Evolutionary conservation across 2,329 filamentous ascomycete genomes (phyloP).

Genomic region (Elsinoe perseae): DNA sequence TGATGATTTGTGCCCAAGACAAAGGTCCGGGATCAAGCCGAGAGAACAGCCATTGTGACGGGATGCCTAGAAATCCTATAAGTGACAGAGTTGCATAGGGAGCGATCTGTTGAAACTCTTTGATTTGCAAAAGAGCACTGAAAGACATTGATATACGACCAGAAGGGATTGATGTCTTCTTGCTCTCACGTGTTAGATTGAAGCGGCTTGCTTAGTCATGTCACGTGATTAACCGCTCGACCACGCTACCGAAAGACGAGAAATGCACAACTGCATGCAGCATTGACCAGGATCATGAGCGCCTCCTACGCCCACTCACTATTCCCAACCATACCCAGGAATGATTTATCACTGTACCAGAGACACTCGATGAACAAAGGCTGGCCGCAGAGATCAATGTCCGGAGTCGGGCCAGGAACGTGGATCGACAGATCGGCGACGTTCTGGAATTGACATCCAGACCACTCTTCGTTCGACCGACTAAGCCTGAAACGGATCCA

Average conservation of each 20-base stretch:
- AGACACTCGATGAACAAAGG: no score
- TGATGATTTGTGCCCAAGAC: conserved; percentile 47
- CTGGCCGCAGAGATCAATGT: not conserved
- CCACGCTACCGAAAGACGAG: not conserved
- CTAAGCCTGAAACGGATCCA: conserved; percentile 1
- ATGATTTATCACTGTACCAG: no score
- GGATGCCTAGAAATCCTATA: conserved; percentile 62
- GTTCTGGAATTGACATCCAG: not conserved
- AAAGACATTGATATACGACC: conserved; percentile 3
- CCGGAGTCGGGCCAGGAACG: not conserved
- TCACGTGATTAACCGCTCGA: not conserved
- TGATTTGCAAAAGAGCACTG: conserved; percentile 8
- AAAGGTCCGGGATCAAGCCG: conserved; percentile 52
- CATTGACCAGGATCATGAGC: not conserved
- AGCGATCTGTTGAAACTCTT: conserved; percentile 13
- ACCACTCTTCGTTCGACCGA: not conserved
- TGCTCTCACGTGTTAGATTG: not conserved
- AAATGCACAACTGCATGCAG: not conserved
- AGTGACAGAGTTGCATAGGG: conserved; percentile 37
- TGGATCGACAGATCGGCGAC: not conserved
- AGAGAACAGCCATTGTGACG: conserved; percentile 63
- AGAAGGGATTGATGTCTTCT: not conserved
- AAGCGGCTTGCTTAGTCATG: not conserved
- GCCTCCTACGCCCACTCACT: no score
- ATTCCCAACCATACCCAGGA: no score